phyloP scores from a whole-genome alignment of 192 early-diverging fungal genomes.

The Rhizophagus clarus region DNA sequence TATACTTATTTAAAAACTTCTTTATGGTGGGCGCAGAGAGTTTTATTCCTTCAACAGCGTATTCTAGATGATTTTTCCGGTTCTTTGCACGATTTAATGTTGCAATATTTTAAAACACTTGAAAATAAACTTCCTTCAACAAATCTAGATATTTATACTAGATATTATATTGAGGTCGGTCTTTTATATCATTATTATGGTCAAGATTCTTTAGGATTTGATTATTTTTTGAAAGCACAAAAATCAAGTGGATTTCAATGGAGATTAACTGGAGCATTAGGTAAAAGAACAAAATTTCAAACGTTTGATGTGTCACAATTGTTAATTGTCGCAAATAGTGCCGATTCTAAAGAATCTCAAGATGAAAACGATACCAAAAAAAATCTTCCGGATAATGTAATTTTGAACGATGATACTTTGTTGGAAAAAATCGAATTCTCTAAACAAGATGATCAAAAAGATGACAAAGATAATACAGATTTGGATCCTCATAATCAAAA shows the following conservation, averaged over 20 bases:
- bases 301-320: slow-evolving; percentile 86
- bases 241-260: slow-evolving; percentile 77
- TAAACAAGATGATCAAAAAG: slow-evolving; percentile 41
- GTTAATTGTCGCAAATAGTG: slow-evolving; percentile 86
- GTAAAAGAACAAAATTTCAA: slow-evolving; percentile 93
- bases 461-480: slow-evolving; percentile 36
- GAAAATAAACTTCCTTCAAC: slow-evolving; percentile 29
- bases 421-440: slow-evolving; percentile 80
- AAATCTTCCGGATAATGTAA: slow-evolving; percentile 68
- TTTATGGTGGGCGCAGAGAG: slow-evolving; percentile 78
- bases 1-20: slow-evolving; percentile 40
- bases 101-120: slow-evolving; percentile 37
- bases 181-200: slow-evolving; percentile 79
- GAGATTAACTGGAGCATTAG: slow-evolving; percentile 87
- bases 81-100: slow-evolving; percentile 54
- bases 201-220: slow-evolving; percentile 66
- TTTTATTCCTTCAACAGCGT: slow-evolving; percentile 75
- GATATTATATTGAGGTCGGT: slow-evolving; percentile 79
- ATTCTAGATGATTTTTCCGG: slow-evolving; percentile 62
- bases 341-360: slow-evolving; percentile 41
- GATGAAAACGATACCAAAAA: slow-evolving; percentile 27
- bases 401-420: slow-evolving; percentile 89
- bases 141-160: slow-evolving; percentile 51
- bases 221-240: slow-evolving; percentile 74
- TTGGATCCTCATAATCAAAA: slow-evolving; percentile 52